Conservation (phyloP, 805 yeast genomes). For the Pichia manshurica region DNA sequence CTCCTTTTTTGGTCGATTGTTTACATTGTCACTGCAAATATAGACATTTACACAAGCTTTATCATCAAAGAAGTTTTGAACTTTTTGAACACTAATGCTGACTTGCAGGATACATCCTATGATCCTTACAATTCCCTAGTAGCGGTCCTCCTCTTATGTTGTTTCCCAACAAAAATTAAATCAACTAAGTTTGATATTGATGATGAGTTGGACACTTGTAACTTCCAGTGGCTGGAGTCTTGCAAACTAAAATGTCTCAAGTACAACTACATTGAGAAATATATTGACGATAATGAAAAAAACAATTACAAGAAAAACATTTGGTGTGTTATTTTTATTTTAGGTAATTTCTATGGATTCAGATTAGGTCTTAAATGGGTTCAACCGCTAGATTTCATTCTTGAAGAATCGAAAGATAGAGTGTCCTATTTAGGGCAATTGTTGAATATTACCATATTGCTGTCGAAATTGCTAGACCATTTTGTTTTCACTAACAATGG, state of each 20-base stretch:
- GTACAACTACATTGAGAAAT: conserved; percentile 15
- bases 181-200: conserved; percentile 9
- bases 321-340: conserved; percentile 25
- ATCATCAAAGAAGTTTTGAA: conserved; percentile 16
- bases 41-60: conserved; percentile 15
- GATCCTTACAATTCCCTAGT: conserved; percentile 14
- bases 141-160: conserved; percentile 23
- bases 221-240: conserved; percentile 23
- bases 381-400: conserved; percentile 15
- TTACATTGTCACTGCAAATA: conserved; percentile 18
- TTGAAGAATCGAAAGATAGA: conserved; percentile 16
- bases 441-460: conserved; percentile 17
- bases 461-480: conserved; percentile 20
- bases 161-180: conserved; percentile 23
- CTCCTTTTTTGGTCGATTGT: conserved; percentile 31
- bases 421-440: conserved; percentile 18
- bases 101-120: background rate
- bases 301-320: conserved; percentile 20
- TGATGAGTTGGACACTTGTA: conserved; percentile 17
- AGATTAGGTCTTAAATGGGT: conserved; percentile 26
- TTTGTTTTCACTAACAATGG: conserved; percentile 19
- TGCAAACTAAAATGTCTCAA: conserved; percentile 23
- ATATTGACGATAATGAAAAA: conserved; percentile 14
- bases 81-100: background rate
- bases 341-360: conserved; percentile 25